Conservation (phyloP, 345 rosid genomes). For the Salix dunnii region DNA sequence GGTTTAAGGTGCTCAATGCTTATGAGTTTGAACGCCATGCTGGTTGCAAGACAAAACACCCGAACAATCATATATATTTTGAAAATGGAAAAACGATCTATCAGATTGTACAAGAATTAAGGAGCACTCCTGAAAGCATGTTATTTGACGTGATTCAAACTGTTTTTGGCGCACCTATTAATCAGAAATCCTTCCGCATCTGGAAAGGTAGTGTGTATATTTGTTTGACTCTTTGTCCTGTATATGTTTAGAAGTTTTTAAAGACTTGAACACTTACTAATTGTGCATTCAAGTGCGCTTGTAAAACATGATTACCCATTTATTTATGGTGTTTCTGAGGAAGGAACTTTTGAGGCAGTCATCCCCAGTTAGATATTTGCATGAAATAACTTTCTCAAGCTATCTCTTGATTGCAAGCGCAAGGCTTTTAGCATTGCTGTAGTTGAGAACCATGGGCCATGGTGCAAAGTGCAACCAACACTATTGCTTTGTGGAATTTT, state of each 20-base stretch:
- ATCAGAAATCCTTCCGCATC: slow-evolving; percentile 79
- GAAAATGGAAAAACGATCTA: slow-evolving; percentile 94
- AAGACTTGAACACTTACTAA: background rate
- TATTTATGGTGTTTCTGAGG: background rate
- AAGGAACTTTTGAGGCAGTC: background rate
- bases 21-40: slow-evolving; percentile 91
- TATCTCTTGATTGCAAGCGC: background rate
- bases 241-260: background rate
- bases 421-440: background rate
- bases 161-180: slow-evolving; percentile 79
- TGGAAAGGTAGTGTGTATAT: slow-evolving; percentile 69
- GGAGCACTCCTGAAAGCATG: slow-evolving; percentile 68
- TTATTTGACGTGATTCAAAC: slow-evolving; percentile 73
- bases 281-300: background rate
- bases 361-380: background rate
- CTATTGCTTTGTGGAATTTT: too few relatives aligned
- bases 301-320: background rate
- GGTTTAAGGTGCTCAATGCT: slow-evolving; percentile 69
- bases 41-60: slow-evolving; percentile 92
- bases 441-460: background rate
- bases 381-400: background rate
- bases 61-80: slow-evolving; percentile 87
- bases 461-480: background rate
- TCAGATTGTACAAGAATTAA: slow-evolving; percentile 88
- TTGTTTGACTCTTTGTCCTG: background rate